Percentiles rank a stretch among this genome's conserved stretches.
Evolutionary conservation across 2,329 filamentous ascomycete genomes (phyloP).

Genomic region (Zasmidium angulare): DNA sequence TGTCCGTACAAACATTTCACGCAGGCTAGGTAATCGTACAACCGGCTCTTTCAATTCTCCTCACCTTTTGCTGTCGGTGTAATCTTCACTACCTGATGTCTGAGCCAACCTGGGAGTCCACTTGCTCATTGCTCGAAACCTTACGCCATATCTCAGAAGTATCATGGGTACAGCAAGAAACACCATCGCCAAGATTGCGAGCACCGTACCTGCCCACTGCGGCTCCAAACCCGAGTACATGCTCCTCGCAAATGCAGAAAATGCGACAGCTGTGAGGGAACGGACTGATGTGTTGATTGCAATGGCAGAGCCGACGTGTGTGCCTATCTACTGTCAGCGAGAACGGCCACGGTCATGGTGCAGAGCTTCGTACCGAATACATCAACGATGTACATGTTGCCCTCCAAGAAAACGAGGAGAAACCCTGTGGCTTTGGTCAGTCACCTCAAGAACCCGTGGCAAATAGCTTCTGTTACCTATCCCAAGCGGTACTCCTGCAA

Average conservation of each 20-base stretch:
- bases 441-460: background rate
- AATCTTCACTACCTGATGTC: background rate
- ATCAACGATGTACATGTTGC: constrained; percentile 6
- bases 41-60: background rate
- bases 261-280: constrained; percentile 31
- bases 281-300: constrained; percentile 36
- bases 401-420: constrained; percentile 3
- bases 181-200: constrained; percentile 31
- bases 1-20: no score
- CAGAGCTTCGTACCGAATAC: constrained; percentile 3
- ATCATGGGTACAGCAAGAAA: constrained; percentile 23
- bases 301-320: constrained; percentile 29
- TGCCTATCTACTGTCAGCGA: background rate
- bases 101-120: constrained; percentile 8
- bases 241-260: constrained; percentile 35
- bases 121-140: constrained; percentile 19
- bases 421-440: background rate
- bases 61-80: background rate
- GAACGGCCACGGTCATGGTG: background rate
- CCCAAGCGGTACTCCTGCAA: constrained; percentile 41
- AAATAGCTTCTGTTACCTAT: constrained; percentile 17
- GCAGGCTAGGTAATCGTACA: background rate
- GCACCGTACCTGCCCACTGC: constrained; percentile 28
- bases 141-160: constrained; percentile 23
- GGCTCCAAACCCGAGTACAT: constrained; percentile 34